phyloP scores from a whole-genome alignment of 2,329 filamentous ascomycete species.

The Penicillium concentricum region DNA sequence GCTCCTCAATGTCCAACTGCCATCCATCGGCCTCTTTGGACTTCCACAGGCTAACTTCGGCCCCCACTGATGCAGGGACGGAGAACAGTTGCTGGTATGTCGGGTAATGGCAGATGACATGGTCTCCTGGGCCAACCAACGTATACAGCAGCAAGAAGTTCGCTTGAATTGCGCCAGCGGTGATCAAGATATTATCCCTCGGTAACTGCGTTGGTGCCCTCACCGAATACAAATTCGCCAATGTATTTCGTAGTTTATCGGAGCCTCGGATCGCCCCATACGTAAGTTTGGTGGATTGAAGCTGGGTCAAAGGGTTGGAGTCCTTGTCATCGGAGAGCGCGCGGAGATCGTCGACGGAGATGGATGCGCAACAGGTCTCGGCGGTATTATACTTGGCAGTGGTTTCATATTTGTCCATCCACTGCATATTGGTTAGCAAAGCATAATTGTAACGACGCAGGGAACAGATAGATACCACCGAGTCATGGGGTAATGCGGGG shows the following conservation, averaged over 20 bases:
- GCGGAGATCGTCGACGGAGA: conserved; percentile 55
- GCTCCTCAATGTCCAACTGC: conserved; percentile 64
- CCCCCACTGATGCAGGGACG: conserved; percentile 71
- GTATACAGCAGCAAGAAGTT: conserved; percentile 76
- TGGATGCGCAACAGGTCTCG: conserved; percentile 57
- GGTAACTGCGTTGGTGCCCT: conserved; percentile 50
- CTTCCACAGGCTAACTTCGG: conserved; percentile 75
- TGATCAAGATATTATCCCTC: conserved; percentile 69
- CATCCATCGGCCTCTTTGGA: conserved; percentile 64
- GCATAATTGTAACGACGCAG: background rate
- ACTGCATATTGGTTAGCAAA: conserved; percentile 37
- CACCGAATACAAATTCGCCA: conserved; percentile 65
- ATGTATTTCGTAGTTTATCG: conserved; percentile 59
- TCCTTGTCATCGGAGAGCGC: conserved; percentile 54
- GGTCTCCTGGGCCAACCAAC: conserved; percentile 71
- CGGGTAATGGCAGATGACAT: conserved; percentile 82
- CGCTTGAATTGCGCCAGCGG: conserved; percentile 77
- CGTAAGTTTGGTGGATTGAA: conserved; percentile 58
- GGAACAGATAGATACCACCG: background rate
- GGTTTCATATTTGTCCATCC: conserved; percentile 57
- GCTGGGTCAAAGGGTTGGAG: conserved; percentile 43
- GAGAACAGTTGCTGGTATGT: conserved; percentile 83
- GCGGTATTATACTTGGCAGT: conserved; percentile 57
- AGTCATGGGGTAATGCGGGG: conserved; percentile 30
- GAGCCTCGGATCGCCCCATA: conserved; percentile 75